phyloP scores from a whole-genome alignment of 2,329 filamentous ascomycete species.

The Alternaria incomplexa region DNA sequence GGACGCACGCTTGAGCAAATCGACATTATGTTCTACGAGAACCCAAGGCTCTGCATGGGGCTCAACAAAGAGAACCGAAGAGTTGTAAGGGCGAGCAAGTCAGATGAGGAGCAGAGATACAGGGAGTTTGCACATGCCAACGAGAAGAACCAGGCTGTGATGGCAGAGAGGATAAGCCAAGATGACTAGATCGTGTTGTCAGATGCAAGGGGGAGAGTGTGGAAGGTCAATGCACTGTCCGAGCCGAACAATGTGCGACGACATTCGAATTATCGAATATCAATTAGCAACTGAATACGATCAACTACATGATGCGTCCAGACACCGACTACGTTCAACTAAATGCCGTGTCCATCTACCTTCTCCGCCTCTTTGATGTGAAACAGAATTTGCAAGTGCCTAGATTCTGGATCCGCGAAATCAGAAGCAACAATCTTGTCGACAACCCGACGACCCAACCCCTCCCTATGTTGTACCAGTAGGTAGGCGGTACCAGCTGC shows the following conservation, averaged over 20 bases:
- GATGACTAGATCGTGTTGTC: background rate
- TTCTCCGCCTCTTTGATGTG: background rate
- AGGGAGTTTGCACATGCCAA: conserved; percentile 23
- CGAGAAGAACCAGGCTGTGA: conserved; percentile 12
- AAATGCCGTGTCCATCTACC: background rate
- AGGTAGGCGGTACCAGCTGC: background rate
- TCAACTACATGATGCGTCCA: background rate
- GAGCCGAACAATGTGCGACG: background rate
- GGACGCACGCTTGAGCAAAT: conserved; percentile 35
- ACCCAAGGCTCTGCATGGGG: conserved; percentile 41
- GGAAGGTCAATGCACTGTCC: background rate
- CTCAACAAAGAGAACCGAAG: conserved; percentile 34
- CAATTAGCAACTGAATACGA: background rate
- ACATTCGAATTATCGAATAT: no score
- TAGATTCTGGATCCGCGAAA: no score
- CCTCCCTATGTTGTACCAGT: background rate
- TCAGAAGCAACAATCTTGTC: no score
- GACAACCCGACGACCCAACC: no score
- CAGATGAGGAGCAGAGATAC: conserved; percentile 30
- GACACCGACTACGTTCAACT: background rate
- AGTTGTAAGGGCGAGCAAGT: conserved; percentile 23
- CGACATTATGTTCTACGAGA: conserved; percentile 40
- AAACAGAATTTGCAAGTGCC: background rate
- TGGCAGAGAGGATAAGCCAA: conserved; percentile 8
- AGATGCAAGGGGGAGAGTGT: no score